Percentiles rank a stretch among this genome's conserved stretches.
Conservation (phyloP, 129 eudicot species). For the Deinandra increscens region DNA sequence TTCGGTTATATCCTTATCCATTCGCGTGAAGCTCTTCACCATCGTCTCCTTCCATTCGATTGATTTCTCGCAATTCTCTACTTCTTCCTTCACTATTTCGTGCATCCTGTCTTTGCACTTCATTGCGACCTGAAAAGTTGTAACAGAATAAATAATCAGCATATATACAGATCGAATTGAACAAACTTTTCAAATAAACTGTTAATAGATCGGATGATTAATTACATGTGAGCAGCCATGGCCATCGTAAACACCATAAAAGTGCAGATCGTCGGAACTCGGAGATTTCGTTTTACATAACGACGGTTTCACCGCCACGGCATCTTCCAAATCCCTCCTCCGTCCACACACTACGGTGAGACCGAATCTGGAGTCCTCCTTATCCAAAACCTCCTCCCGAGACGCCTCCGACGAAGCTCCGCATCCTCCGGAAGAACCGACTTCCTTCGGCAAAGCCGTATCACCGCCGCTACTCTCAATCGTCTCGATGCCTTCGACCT, state of each 20-base stretch:
- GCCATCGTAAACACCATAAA: slow-evolving; percentile 92
- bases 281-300: slow-evolving; percentile 33
- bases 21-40: slow-evolving; percentile 57
- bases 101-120: slow-evolving; percentile 92
- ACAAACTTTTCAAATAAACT: too few relatives aligned
- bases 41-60: slow-evolving; percentile 51
- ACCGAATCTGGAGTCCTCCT: slow-evolving; percentile 62
- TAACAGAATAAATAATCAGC: neutral
- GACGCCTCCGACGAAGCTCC: neutral
- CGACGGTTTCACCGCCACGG: slow-evolving; percentile 76
- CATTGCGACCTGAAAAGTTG: slow-evolving; percentile 60
- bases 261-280: slow-evolving; percentile 37
- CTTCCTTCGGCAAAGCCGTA: neutral
- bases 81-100: slow-evolving; percentile 73
- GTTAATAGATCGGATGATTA: neutral
- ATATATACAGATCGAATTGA: too few relatives aligned
- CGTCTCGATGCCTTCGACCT: slow-evolving; percentile 26
- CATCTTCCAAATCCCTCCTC: slow-evolving; percentile 97
- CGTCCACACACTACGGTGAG: slow-evolving; percentile 85
- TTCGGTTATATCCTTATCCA: slow-evolving; percentile 76
- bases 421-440: neutral
- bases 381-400: neutral
- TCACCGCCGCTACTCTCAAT: neutral
- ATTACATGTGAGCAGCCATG: slow-evolving; percentile 99
- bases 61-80: slow-evolving; percentile 29